Conservation (phyloP, 176 grass and related monocot genomes). For the Cenchrus americanus region DNA sequence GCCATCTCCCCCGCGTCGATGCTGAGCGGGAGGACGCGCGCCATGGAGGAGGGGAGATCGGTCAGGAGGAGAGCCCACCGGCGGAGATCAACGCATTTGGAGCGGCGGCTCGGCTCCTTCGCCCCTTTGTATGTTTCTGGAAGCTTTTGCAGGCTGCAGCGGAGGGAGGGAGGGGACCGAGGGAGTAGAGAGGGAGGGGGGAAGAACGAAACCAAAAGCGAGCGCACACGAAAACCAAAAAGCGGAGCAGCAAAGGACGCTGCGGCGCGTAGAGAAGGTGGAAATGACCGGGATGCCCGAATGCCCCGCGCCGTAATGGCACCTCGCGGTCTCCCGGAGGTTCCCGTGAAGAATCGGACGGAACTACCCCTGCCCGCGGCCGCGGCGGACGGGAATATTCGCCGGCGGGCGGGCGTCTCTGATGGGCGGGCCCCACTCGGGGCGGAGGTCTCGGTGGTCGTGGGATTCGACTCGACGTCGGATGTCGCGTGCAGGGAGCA, state of each 20-base stretch:
- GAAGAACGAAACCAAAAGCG: too few relatives aligned
- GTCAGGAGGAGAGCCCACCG: not conserved
- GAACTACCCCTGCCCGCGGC: conserved; percentile 39
- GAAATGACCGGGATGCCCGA: conserved; percentile 5
- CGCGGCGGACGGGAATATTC: conserved; percentile 23
- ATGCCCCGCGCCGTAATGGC: not conserved
- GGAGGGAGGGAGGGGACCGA: not conserved
- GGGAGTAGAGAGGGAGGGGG: too few relatives aligned
- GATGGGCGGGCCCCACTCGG: not conserved
- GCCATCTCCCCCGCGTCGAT: conserved; percentile 34
- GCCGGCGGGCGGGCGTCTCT: not conserved
- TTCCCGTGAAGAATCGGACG: not conserved
- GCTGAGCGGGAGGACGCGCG: conserved; percentile 51
- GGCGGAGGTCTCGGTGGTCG: conserved; percentile 16
- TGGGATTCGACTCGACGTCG: not conserved
- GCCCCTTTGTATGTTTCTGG: not conserved
- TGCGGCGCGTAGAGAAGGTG: not conserved
- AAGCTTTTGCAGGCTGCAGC: conserved; percentile 12
- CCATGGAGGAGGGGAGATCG: conserved; percentile 17
- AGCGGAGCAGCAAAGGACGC: not conserved
- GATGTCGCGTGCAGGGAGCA: not conserved
- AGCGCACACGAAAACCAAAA: conserved; percentile 12
- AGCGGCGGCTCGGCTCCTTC: not conserved
- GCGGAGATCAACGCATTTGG: conserved; percentile 18
- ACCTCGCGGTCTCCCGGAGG: too few relatives aligned